Conservation (phyloP, 495 filamentous ascomycete genomes). For the Neurospora sp. region DNA sequence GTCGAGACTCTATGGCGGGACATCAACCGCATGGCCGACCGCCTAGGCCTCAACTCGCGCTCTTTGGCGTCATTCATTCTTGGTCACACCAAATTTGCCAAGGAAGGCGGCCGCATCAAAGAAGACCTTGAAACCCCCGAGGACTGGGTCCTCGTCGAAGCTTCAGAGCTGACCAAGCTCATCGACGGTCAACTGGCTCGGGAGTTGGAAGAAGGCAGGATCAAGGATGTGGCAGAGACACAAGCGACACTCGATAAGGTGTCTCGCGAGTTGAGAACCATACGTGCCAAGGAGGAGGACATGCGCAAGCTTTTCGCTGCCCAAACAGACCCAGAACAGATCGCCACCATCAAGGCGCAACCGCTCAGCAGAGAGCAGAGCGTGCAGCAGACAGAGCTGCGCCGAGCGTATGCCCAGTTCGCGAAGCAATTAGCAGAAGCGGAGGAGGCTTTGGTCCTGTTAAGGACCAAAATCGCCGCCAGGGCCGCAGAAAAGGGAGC, state of each 20-base stretch:
- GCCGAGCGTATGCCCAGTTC: conserved; percentile 55
- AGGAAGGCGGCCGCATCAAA: conserved; percentile 37
- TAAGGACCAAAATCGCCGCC: conserved; percentile 69
- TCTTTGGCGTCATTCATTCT: conserved; percentile 61
- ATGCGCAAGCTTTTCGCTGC: conserved; percentile 59
- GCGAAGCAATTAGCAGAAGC: conserved; percentile 65
- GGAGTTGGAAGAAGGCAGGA: conserved; percentile 53
- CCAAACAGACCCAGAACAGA: conserved; percentile 49
- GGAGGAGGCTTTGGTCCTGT: conserved; percentile 69
- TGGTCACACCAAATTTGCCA: conserved; percentile 46
- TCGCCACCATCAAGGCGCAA: conserved; percentile 47
- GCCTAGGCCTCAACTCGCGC: conserved; percentile 76
- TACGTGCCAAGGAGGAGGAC: conserved; percentile 61
- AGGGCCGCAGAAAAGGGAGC: not conserved
- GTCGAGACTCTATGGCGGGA: conserved; percentile 77
- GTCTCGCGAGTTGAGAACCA: conserved; percentile 51
- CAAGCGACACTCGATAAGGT: conserved; percentile 50
- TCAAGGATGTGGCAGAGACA: conserved; percentile 54
- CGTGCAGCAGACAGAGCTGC: conserved; percentile 70
- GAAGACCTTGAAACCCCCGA: conserved; percentile 53
- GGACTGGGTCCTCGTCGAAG: conserved; percentile 62
- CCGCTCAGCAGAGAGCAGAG: conserved; percentile 77
- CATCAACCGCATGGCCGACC: conserved; percentile 94
- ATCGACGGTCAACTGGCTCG: conserved; percentile 43
- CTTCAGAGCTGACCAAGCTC: conserved; percentile 49